Conservation (phyloP, 139 green algal genomes). For the Edaphochlamys debaryana region DNA sequence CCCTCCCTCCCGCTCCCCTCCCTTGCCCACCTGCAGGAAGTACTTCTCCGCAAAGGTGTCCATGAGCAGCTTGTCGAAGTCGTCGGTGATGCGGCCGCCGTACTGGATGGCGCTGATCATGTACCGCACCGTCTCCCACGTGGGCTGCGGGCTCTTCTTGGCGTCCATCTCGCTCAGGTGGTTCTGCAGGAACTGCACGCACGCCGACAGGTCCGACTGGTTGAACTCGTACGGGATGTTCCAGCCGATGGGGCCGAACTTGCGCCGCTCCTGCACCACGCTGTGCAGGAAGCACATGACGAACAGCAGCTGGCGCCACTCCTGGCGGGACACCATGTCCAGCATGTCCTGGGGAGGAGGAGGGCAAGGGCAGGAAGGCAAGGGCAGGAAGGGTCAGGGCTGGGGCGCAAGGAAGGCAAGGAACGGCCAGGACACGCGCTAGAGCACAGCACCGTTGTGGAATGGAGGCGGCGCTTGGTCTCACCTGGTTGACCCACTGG, state of each 20-base stretch:
- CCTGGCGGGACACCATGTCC: slow-evolving; percentile 78
- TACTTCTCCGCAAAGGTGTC: slow-evolving; percentile 92
- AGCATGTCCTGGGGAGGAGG: slow-evolving; percentile 84
- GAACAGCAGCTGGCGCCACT: slow-evolving; percentile 95
- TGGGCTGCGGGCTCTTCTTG: slow-evolving; percentile 77
- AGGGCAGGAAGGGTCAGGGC: background rate
- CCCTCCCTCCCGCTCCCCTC: no score
- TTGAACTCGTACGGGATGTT: slow-evolving; percentile 99
- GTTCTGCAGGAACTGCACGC: slow-evolving; percentile 93
- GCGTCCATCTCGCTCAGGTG: slow-evolving; percentile 94
- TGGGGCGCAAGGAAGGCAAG: background rate
- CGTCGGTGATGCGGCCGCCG: slow-evolving; percentile 95
- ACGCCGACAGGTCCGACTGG: slow-evolving; percentile 87
- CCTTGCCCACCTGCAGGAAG: slow-evolving; percentile 55
- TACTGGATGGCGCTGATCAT: slow-evolving; percentile 96
- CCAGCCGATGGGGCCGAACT: slow-evolving; percentile 96
- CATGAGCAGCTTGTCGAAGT: slow-evolving; percentile 94
- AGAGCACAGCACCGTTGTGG: no score
- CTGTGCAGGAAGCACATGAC: slow-evolving; percentile 94
- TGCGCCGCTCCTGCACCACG: slow-evolving; percentile 91
- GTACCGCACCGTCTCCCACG: slow-evolving; percentile 90
- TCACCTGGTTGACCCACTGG: slow-evolving; percentile 85
- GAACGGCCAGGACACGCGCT: no score
- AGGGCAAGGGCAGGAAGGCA: no score
- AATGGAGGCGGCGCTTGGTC: no score